Evolutionary conservation across 768 basidiomycete species (phyloP).

Genomic region (Pleurotus cornucopiae): DNA sequence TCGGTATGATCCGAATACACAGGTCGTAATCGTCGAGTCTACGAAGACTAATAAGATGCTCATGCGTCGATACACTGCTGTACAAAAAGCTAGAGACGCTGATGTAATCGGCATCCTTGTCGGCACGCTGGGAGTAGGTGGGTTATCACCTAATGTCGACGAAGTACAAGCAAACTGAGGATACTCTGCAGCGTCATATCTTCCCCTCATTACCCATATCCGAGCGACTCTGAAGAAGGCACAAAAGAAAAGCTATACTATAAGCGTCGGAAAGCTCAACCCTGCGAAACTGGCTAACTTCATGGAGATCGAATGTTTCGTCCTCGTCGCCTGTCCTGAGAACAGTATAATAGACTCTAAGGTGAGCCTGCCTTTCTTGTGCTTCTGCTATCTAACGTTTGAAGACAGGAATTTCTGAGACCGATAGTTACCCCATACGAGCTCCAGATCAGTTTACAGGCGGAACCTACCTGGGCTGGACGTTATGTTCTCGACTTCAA

Average conservation of each 20-base stretch:
- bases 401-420: slow-evolving; percentile 71
- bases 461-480: slow-evolving; percentile 69
- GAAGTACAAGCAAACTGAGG: too few relatives aligned
- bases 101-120: slow-evolving; percentile 96
- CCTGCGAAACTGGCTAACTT: slow-evolving; percentile 96
- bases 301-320: slow-evolving; percentile 92
- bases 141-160: slow-evolving; percentile 15
- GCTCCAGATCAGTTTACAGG: slow-evolving; percentile 72
- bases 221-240: slow-evolving; percentile 60
- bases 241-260: slow-evolving; percentile 89
- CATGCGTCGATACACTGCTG: slow-evolving; percentile 83
- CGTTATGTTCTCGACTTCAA: slow-evolving; percentile 78
- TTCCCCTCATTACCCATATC: slow-evolving; percentile 81
- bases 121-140: slow-evolving; percentile 88
- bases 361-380: slow-evolving; percentile 24
- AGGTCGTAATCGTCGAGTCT: slow-evolving; percentile 52
- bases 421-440: slow-evolving; percentile 96
- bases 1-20: slow-evolving; percentile 64
- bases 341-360: slow-evolving; percentile 80
- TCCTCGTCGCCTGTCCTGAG: slow-evolving; percentile 92
- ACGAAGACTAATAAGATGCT: slow-evolving; percentile 72
- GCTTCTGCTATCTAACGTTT: not conserved
- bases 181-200: slow-evolving; percentile 61
- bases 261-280: slow-evolving; percentile 92
- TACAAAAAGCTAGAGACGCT: slow-evolving; percentile 86